Evolutionary conservation across 1,284 basidiomycete genomes (phyloP).

Genomic region (Bondarzewia mesenterica): DNA sequence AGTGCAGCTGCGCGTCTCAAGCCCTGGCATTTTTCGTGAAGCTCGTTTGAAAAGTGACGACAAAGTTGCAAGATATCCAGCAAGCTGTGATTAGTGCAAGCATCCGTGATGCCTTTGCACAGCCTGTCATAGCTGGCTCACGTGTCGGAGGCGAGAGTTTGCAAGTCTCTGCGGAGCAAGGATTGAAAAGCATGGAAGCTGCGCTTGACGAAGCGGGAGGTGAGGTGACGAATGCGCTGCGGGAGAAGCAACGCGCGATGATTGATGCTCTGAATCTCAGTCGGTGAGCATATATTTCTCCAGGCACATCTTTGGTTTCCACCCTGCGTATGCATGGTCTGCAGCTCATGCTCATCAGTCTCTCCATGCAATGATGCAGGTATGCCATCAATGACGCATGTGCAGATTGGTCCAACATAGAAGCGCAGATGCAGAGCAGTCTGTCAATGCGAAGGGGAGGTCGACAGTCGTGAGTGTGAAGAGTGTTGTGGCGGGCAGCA

Average conservation of each 20-base stretch:
- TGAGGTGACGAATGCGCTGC: slow-evolving; percentile 37
- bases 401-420: slow-evolving; percentile 69
- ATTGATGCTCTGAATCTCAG: slow-evolving; percentile 79
- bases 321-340: background rate
- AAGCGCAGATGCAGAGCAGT: slow-evolving; percentile 56
- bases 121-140: slow-evolving; percentile 6
- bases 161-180: slow-evolving; percentile 28
- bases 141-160: slow-evolving; percentile 12
- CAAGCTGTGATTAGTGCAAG: slow-evolving; percentile 65
- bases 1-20: slow-evolving; percentile 79
- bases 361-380: slow-evolving; percentile 32
- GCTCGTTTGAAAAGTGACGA: slow-evolving; percentile 80
- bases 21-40: slow-evolving; percentile 90
- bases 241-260: slow-evolving; percentile 75
- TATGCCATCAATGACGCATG: slow-evolving; percentile 70
- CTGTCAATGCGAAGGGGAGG: slow-evolving; percentile 32
- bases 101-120: slow-evolving; percentile 28
- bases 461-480: slow-evolving; percentile 76
- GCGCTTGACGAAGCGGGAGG: slow-evolving; percentile 71
- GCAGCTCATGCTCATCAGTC: slow-evolving; percentile 15
- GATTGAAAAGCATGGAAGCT: slow-evolving; percentile 45
- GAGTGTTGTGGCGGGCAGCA: slow-evolving; percentile 41
- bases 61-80: slow-evolving; percentile 75
- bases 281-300: slow-evolving; percentile 43
- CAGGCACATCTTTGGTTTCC: background rate